phyloP scores from a whole-genome alignment of 495 filamentous ascomycete species.

The Parathielavia hyrcaniae region DNA sequence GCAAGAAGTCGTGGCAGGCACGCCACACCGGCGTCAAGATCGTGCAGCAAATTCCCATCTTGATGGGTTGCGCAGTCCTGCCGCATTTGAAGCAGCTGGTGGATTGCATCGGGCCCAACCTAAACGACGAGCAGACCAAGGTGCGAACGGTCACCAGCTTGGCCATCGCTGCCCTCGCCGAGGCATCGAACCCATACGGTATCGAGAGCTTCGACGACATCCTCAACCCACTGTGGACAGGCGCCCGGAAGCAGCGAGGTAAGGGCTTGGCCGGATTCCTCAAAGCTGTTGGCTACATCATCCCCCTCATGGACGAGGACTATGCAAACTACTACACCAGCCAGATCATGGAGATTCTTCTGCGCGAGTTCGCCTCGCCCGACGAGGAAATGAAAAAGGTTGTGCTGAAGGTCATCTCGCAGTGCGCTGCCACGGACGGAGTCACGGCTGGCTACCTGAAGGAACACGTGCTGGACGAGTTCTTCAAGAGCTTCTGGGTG shows the following conservation, averaged over 20 bases:
- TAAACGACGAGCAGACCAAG: slow-evolving; percentile 97
- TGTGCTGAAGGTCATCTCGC: slow-evolving; percentile 94
- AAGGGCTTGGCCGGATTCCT: slow-evolving; percentile 94
- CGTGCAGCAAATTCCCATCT: slow-evolving; percentile 97
- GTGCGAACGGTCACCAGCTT: slow-evolving; percentile 93
- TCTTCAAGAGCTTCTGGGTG: slow-evolving; percentile 99
- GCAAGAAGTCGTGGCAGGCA: slow-evolving; percentile 98
- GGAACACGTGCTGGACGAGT: slow-evolving; percentile 88
- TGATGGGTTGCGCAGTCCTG: slow-evolving; percentile 96
- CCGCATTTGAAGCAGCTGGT: slow-evolving; percentile 95
- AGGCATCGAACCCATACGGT: slow-evolving; percentile 96
- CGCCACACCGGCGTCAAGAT: slow-evolving; percentile 99
- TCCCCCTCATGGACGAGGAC: slow-evolving; percentile 98
- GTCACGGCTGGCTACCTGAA: slow-evolving; percentile 93
- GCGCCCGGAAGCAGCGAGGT: slow-evolving; percentile 89
- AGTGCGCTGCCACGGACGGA: slow-evolving; percentile 89
- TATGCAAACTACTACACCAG: slow-evolving; percentile 98
- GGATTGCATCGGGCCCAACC: slow-evolving; percentile 90
- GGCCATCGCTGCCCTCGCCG: slow-evolving; percentile 90
- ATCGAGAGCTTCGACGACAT: slow-evolving; percentile 99
- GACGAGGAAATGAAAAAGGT: slow-evolving; percentile 99
- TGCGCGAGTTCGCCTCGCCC: slow-evolving; percentile 90
- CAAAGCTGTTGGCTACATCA: slow-evolving; percentile 97
- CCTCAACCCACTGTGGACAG: slow-evolving; percentile 94
- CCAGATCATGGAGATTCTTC: slow-evolving; percentile 97